Base-by-base conservation (phyloP, 2,329 filamentous ascomycete species). In the Aspergillus proliferans region DNA sequence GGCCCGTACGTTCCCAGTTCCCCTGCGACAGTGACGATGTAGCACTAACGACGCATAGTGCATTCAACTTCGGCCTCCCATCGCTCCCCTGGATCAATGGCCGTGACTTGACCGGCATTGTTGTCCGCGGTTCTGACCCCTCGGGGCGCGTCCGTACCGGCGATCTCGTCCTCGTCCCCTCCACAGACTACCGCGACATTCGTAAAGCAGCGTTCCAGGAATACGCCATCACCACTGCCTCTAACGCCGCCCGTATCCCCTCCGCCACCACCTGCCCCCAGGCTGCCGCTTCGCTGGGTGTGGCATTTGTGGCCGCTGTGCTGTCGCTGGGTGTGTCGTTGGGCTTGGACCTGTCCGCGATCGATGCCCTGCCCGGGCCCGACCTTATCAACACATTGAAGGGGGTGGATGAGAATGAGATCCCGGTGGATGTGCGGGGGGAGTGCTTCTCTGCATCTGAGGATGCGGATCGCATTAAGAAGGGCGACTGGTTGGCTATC, bases 141-240 rank as follows among this genome's bases (percentile, higher is more conserved):
- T 61, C 63, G 18, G 76, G 74, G 2, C 76, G 82, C 44, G 70
- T 87, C 19, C 72, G 73, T 46, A 63, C 71, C 7, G 80, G 82
- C 24, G 83, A 86, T 54, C 71, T 76, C 30, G 71, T 75, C 8
- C 76, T 86, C 30, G 80, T 81, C n/a, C 82, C 86, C 12, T 87
- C 84, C 0, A 88, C 85, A 26, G 85, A 88, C 67, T 88, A 88
- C 60, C 78, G 85, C 14, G 85, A 88, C 58, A 74, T 82, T 18
- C 77, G 85, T 30, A 88, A 88, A 65, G 83, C 83, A 1, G 82
- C 84, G 1, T 88, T 84, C 61, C 85, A 88, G 64, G 73, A 87
- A 61, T 88, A 85, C 56, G 80, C 81, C 15, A 74, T 87, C 3
- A 79, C 83, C 0, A 81, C 78, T 0, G 75, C 81, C 52, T 86